Percentiles rank a stretch among this genome's conserved stretches.
These are phyloP conservation scores for Tephrocybe sp. DNA, from an alignment of 768 basidiomycete genomes.

Conservation along the genomic window DNA sequence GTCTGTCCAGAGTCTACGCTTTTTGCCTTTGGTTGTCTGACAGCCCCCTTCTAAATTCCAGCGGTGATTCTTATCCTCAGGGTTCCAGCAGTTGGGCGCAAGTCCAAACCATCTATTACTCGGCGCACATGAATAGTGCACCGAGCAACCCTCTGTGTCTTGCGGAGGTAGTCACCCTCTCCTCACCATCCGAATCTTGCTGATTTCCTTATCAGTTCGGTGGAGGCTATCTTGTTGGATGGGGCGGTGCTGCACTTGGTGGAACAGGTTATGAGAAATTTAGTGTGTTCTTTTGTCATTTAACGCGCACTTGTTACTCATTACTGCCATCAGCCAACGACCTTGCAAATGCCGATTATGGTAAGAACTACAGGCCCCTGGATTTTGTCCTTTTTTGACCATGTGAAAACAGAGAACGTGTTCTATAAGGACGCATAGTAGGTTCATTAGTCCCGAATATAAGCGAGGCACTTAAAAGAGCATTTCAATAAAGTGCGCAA, in stretches of 20 bases:
- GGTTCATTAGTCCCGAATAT: slow-evolving; percentile 7
- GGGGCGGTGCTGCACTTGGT: slow-evolving; percentile 38
- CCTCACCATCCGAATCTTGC: background rate
- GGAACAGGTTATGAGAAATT: slow-evolving; percentile 53
- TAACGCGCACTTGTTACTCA: background rate
- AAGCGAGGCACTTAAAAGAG: background rate
- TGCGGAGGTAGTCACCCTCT: slow-evolving; percentile 34
- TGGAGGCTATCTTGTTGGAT: slow-evolving; percentile 44
- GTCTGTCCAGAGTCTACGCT: slow-evolving; percentile 19
- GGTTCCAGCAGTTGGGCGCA: slow-evolving; percentile 45
- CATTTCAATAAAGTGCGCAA: slow-evolving; percentile 30
- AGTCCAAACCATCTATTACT: slow-evolving; percentile 47
- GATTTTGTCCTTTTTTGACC: slow-evolving; percentile 1
- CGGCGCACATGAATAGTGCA: slow-evolving; percentile 39
- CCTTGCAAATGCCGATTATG: slow-evolving; percentile 40
- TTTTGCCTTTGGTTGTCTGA: background rate
- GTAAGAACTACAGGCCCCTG: slow-evolving; percentile 20
- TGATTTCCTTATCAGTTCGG: slow-evolving; percentile 34
- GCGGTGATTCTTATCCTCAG: slow-evolving; percentile 52
- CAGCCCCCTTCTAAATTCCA: slow-evolving; percentile 12
- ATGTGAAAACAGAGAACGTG: slow-evolving; percentile 36
- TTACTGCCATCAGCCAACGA: slow-evolving; percentile 26
- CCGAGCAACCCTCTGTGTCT: slow-evolving; percentile 48
- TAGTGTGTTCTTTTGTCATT: slow-evolving; percentile 25
- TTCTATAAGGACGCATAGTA: slow-evolving; percentile 55